Evolutionary conservation across 805 yeast species (phyloP).

Genomic region (Maudiozyma serrabonitensis): DNA sequence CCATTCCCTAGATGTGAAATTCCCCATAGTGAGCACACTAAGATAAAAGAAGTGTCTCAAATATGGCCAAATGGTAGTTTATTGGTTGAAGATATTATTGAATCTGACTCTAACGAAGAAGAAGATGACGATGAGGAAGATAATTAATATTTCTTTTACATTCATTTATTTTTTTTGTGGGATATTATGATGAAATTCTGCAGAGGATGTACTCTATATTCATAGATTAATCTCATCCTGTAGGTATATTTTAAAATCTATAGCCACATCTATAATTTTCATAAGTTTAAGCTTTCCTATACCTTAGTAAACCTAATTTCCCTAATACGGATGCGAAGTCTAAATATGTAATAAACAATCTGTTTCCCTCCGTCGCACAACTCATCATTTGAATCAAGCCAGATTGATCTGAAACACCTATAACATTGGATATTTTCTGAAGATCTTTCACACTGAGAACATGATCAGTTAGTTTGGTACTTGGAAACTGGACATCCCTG

Average conservation of each 20-base stretch:
- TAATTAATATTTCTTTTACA: too few relatives aligned
- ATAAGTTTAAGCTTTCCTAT: background rate
- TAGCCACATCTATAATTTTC: background rate
- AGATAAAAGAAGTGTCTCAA: slow-evolving; percentile 34
- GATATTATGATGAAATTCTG: too few relatives aligned
- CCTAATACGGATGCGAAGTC: slow-evolving; percentile 44
- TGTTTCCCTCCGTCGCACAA: slow-evolving; percentile 32
- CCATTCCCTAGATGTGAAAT: slow-evolving; percentile 55
- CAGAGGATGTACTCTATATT: too few relatives aligned
- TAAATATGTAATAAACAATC: slow-evolving; percentile 30
- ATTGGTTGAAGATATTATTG: slow-evolving; percentile 38
- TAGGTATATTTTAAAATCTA: too few relatives aligned
- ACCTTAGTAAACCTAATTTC: slow-evolving; percentile 34
- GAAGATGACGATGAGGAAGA: too few relatives aligned
- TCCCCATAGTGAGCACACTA: slow-evolving; percentile 21
- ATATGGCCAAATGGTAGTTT: slow-evolving; percentile 70
- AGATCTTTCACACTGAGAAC: slow-evolving; percentile 33
- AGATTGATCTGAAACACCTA: slow-evolving; percentile 24
- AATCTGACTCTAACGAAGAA: slow-evolving; percentile 5
- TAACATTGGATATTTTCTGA: slow-evolving; percentile 23
- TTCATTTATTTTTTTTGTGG: too few relatives aligned
- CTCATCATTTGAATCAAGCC: slow-evolving; percentile 39
- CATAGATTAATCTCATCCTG: too few relatives aligned
- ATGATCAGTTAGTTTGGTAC: slow-evolving; percentile 13
- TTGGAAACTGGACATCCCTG: slow-evolving; percentile 14